Percentiles rank a stretch among this genome's conserved stretches.
phyloP scores from a whole-genome alignment of 1,284 basidiomycete species.

The Hemileia vastatrix region DNA sequence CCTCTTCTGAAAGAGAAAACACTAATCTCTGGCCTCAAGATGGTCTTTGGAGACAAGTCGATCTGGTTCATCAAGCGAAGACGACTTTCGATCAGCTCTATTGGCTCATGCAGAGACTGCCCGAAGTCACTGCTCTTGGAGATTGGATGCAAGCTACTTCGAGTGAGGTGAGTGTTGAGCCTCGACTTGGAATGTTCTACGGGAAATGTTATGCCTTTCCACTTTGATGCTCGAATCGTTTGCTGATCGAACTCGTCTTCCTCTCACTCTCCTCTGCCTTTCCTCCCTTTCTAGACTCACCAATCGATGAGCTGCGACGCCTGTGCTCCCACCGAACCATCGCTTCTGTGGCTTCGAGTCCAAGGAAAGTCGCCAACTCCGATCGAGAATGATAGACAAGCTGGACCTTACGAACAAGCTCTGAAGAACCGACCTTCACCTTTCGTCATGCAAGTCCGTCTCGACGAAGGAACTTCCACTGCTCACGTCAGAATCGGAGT shows the following conservation, averaged over 20 bases:
- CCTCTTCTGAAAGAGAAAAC: constrained; percentile 54
- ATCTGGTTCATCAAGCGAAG: constrained; percentile 67
- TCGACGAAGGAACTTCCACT: constrained; percentile 51
- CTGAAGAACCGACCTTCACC: constrained; percentile 76
- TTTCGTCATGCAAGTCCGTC: constrained; percentile 73
- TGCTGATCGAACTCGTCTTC: background rate
- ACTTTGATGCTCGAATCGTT: no score
- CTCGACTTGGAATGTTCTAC: background rate
- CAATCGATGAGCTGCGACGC: constrained; percentile 51
- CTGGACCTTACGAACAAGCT: no score
- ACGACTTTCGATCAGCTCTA: constrained; percentile 66
- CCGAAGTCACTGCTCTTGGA: constrained; percentile 58
- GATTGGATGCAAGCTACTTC: constrained; percentile 56
- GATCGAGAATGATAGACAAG: constrained; percentile 69
- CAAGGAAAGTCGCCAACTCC: constrained; percentile 50
- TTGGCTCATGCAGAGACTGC: constrained; percentile 74
- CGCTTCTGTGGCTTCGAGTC: no score
- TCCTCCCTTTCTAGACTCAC: constrained; percentile 9
- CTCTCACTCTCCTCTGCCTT: background rate
- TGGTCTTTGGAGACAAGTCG: constrained; percentile 64
- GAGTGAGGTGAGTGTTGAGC: constrained; percentile 38
- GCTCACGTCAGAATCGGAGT: constrained; percentile 73
- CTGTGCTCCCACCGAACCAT: constrained; percentile 69
- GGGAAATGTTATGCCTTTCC: background rate
- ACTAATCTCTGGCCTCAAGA: constrained; percentile 67